Evolutionary conservation across 1,284 basidiomycete genomes (phyloP).

Genomic region (Boletus subluridellus): DNA sequence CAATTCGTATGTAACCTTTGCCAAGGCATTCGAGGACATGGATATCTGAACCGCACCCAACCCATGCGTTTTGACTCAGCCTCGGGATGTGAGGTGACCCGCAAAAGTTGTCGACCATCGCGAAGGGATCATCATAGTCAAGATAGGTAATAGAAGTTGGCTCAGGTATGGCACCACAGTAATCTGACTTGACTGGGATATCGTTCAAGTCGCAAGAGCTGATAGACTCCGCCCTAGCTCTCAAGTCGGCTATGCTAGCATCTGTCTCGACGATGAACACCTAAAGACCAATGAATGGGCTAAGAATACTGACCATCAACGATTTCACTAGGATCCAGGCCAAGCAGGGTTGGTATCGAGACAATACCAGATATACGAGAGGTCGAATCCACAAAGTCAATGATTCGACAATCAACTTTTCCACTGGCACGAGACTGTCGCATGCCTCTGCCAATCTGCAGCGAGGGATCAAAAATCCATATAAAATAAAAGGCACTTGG

Average conservation of each 20-base stretch:
- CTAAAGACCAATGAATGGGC: neutral
- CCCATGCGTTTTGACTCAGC: conserved; percentile 67
- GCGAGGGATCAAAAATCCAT: neutral
- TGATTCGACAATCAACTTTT: conserved; percentile 83
- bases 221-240: conserved; percentile 37
- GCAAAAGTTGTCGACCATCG: conserved; percentile 50
- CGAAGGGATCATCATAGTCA: conserved; percentile 80
- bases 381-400: conserved; percentile 88
- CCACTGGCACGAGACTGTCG: conserved; percentile 77
- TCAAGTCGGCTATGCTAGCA: conserved; percentile 49
- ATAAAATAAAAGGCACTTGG: neutral
- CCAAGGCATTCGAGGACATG: conserved; percentile 81
- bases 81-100: conserved; percentile 52
- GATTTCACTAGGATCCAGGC: conserved; percentile 71
- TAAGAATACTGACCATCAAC: conserved; percentile 52
- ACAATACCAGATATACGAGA: conserved; percentile 69
- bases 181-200: conserved; percentile 19
- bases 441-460: conserved; percentile 88
- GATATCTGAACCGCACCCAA: conserved; percentile 71
- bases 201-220: conserved; percentile 15
- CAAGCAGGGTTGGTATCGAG: conserved; percentile 83
- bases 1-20: conserved; percentile 71
- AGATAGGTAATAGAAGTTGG: conserved; percentile 72
- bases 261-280: conserved; percentile 37
- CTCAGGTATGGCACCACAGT: conserved; percentile 42